A percentile compares a stretch with the other conserved stretches of the same genome.
Evolutionary conservation across 2,329 filamentous ascomycete species (phyloP).

Genomic region (Cephalotrichum gorgonifer): DNA sequence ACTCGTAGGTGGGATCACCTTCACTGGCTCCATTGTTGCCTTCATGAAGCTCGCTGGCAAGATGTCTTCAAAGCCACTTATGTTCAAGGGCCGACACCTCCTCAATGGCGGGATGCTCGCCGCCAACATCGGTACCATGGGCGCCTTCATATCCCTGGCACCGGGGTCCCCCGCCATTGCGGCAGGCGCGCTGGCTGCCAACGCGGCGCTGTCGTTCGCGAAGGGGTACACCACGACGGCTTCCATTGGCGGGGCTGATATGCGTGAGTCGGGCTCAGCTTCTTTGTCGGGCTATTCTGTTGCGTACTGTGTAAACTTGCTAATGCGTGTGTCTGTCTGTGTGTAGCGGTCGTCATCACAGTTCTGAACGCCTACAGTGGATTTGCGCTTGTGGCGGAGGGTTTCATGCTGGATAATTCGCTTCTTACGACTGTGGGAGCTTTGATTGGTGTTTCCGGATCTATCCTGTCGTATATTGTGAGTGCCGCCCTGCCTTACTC

Average conservation of each 20-base stretch:
- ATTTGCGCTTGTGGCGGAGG: conserved; percentile 82
- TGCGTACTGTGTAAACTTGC: background rate
- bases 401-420: conserved; percentile 83
- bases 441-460: conserved; percentile 79
- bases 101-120: conserved; percentile 67
- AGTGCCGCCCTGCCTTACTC: background rate
- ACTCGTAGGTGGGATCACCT: conserved; percentile 60
- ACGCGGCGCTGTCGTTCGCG: conserved; percentile 66
- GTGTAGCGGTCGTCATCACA: conserved; percentile 66
- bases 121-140: conserved; percentile 73
- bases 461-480: conserved; percentile 71
- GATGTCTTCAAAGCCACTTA: conserved; percentile 68
- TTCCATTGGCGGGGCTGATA: conserved; percentile 86
- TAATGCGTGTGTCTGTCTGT: background rate
- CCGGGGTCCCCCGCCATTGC: conserved; percentile 71
- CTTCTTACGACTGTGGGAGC: conserved; percentile 78
- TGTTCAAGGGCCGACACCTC: conserved; percentile 63
- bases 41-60: conserved; percentile 77
- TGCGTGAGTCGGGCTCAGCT: too few species aligned
- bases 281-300: too few species aligned
- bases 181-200: conserved; percentile 66
- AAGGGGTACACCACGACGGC: conserved; percentile 84
- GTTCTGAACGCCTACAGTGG: conserved; percentile 87
- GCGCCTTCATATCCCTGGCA: conserved; percentile 70
- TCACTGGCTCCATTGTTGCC: conserved; percentile 82